Evolutionary conservation across 352 stramenopile genomes (phyloP), one percentile per base, ranked within the genome.

Genomic region (Globisporangium barbulae): DNA sequence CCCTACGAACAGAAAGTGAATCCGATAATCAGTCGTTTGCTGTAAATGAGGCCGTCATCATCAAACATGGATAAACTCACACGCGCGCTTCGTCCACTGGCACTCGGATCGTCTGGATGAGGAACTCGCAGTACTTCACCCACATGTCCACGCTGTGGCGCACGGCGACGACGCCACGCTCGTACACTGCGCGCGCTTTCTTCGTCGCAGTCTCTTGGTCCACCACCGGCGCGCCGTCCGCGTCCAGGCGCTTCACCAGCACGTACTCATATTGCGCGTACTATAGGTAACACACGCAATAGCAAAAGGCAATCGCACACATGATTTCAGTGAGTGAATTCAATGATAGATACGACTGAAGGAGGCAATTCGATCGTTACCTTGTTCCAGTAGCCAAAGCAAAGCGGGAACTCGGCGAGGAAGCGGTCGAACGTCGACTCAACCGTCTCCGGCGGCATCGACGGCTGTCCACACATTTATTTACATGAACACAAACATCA

Each of bases 361-460:
- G 15, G 15, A 59, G 19, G 17, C 53, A 49, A 13, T 33, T 2
- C 58, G 21, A 13, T 44, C 8, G 10, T 44, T 42, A 91, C 85
- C 81, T 93, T 93, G 72, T 91, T 93, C 85, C 85, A 93, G 68
- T 93, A 93, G 70, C 85, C 85, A 70, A 91, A 93, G 60, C 85
- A 93, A 45, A 93, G 73, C 44, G 85, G 85, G 52, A 93, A 93
- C 67, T 91, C 81, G 25, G 15, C 47, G 64, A 93, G 70, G 57
- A 93, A 93, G 39, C 67, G 75, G 44, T 91, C 83, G 42, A 84
- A 93, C 57, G 81, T 89, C 19, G 69, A n/a, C 55, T 85, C 81
- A 47, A 91, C 79, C 5, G 70, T 84, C 67, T 90, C 85, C 9
- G 64, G 72, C 22, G 74, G 50, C 39, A 80, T 74, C 6, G 50